Percentiles rank a stretch among this genome's conserved stretches.
Evolutionary conservation across 2,329 filamentous ascomycete genomes (phyloP).

Genomic region (Amylocarpus encephaloides): DNA sequence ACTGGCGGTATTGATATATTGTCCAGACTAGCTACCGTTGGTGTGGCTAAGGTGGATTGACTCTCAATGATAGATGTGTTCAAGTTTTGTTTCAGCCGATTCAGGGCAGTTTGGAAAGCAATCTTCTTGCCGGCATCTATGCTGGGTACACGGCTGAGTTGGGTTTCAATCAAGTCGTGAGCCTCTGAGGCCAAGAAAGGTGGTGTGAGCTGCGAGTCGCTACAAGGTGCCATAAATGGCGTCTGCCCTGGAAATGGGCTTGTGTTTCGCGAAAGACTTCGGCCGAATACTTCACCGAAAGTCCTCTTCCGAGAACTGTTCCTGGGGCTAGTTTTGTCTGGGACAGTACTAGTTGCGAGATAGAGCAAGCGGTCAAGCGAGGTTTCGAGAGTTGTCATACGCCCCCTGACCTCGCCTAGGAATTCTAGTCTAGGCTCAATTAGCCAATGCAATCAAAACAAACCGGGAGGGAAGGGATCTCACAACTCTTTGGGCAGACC

Average conservation of each 20-base stretch:
- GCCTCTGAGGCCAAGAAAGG: slow-evolving; percentile 8
- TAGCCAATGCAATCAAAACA: neutral
- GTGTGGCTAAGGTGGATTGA: neutral
- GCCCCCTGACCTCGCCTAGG: slow-evolving; percentile 5
- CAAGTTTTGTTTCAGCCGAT: slow-evolving; percentile 5
- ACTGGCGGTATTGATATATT: slow-evolving; percentile 1
- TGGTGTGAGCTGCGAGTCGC: neutral
- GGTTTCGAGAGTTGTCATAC: slow-evolving; percentile 3
- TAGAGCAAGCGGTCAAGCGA: slow-evolving; percentile 3
- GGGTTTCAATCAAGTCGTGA: slow-evolving; percentile 6
- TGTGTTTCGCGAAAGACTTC: neutral
- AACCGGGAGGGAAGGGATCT: neutral
- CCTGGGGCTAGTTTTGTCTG: neutral
- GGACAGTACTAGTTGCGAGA: neutral
- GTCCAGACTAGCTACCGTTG: neutral
- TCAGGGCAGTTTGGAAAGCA: slow-evolving; percentile 5
- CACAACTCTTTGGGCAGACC: neutral
- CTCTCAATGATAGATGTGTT: neutral
- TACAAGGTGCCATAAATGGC: neutral
- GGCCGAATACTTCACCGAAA: neutral
- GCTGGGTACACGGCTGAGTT: slow-evolving; percentile 1
- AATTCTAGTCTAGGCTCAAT: slow-evolving; percentile 1
- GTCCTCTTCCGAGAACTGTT: neutral
- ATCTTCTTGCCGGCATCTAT: neutral
- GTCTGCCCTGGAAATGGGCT: neutral